These are phyloP conservation scores for Mortierella sp. DNA, from an alignment of 371 early-diverging fungal genomes.

Conservation along the genomic window DNA sequence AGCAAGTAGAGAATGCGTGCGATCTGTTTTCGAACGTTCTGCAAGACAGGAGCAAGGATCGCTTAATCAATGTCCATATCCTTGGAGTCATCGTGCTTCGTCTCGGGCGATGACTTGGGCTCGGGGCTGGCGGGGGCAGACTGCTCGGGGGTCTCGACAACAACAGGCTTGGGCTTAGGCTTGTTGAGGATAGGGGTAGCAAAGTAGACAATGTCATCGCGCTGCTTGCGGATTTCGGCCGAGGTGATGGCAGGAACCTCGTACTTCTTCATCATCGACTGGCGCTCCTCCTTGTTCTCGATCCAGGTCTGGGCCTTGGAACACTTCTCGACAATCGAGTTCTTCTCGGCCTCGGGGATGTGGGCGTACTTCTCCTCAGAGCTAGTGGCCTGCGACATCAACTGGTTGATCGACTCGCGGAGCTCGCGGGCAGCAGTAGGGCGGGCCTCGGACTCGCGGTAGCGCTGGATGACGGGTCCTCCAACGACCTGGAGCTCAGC, in stretches of 20 bases:
- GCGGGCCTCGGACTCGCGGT: constrained; percentile 88
- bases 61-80: constrained; percentile 81
- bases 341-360: constrained; percentile 89
- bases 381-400: constrained; percentile 78
- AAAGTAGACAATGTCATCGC: constrained; percentile 70
- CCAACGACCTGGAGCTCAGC: constrained; percentile 85
- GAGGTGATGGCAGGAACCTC: constrained; percentile 79
- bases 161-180: constrained; percentile 84
- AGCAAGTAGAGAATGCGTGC: too few species aligned
- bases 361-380: constrained; percentile 90
- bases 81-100: constrained; percentile 64
- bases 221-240: constrained; percentile 83
- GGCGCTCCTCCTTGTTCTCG: constrained; percentile 83
- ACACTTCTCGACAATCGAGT: constrained; percentile 82
- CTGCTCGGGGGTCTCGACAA: constrained; percentile 37
- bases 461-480: constrained; percentile 86
- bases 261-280: constrained; percentile 81
- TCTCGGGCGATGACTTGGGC: constrained; percentile 43
- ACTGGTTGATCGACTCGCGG: constrained; percentile 81
- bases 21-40: too few species aligned
- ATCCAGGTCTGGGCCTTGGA: constrained; percentile 91
- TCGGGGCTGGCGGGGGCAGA: constrained; percentile 23
- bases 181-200: constrained; percentile 89
- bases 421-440: constrained; percentile 86
- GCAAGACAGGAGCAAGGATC: too few species aligned